phyloP scores from a whole-genome alignment of 2,329 filamentous ascomycete species.

The Conoideocrella luteorostrata region DNA sequence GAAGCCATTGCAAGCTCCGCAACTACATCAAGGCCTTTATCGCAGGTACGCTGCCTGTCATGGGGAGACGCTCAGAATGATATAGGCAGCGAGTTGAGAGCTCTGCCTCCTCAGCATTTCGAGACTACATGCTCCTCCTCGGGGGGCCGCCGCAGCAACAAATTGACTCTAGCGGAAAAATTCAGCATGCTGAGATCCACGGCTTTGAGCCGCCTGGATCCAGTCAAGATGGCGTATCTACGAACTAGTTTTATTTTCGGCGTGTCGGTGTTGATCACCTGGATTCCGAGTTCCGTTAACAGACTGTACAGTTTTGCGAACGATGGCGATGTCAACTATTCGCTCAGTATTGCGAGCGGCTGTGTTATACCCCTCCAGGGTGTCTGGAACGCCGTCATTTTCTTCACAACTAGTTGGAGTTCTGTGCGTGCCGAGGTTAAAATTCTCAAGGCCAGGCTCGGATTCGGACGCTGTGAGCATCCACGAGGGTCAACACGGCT shows the following conservation, averaged over 20 bases:
- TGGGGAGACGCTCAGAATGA: constrained; percentile 17
- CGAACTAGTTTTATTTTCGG: constrained; percentile 56
- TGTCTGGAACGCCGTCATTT: constrained; percentile 74
- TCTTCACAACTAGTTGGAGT: constrained; percentile 58
- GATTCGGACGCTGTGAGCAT: constrained; percentile 5
- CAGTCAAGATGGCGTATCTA: constrained; percentile 53
- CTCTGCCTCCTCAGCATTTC: constrained; percentile 15
- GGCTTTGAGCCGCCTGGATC: constrained; percentile 36
- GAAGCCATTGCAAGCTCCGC: constrained; percentile 10
- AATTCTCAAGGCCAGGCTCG: constrained; percentile 12
- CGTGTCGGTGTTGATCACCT: constrained; percentile 52
- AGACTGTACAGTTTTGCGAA: constrained; percentile 61
- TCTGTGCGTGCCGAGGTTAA: constrained; percentile 21
- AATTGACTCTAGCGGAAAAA: constrained; percentile 13
- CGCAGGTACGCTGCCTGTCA: constrained; percentile 13
- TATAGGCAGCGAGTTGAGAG: constrained; percentile 8
- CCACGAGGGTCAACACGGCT: constrained; percentile 16
- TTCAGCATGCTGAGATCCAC: constrained; percentile 20
- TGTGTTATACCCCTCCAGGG: constrained; percentile 72
- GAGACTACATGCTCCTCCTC: constrained; percentile 24
- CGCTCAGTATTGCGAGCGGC: constrained; percentile 61
- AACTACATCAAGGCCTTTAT: constrained; percentile 8
- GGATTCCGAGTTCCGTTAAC: constrained; percentile 65
- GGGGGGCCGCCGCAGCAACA: constrained; percentile 12
- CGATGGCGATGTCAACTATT: constrained; percentile 45